Conservation (phyloP, 108 stramenopile species). For the Nitzschia sp. region DNA sequence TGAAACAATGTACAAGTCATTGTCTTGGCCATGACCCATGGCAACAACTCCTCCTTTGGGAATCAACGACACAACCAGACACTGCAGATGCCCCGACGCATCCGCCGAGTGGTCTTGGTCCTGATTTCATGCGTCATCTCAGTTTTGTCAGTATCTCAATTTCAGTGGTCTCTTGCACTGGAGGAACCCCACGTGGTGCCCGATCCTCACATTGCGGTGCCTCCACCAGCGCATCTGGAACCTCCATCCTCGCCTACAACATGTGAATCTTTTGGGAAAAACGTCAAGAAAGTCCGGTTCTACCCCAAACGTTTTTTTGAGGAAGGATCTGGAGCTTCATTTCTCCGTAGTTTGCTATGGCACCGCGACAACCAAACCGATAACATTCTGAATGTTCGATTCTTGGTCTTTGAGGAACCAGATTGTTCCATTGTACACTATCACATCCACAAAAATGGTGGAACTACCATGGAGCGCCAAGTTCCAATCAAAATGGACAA, state of each 20-base stretch:
- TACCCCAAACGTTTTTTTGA: conserved; percentile 9
- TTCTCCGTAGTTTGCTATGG: neutral
- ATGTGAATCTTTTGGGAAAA: neutral
- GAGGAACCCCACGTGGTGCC: too few relatives aligned
- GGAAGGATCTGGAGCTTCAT: conserved; percentile 4
- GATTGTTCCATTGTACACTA: conserved; percentile 8
- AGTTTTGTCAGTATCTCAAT: too few relatives aligned
- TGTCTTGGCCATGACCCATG: too few relatives aligned
- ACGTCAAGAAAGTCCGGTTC: neutral
- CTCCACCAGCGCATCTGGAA: too few relatives aligned
- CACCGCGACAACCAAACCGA: conserved; percentile 7
- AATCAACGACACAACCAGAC: too few relatives aligned
- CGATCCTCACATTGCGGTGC: too few relatives aligned
- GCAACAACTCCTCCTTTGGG: too few relatives aligned
- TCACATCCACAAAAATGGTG: conserved; percentile 18
- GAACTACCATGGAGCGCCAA: conserved; percentile 9
- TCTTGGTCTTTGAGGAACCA: conserved; percentile 3
- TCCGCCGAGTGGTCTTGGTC: too few relatives aligned
- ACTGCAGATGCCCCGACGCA: too few relatives aligned
- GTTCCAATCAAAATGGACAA: conserved; percentile 6
- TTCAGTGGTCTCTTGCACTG: too few relatives aligned
- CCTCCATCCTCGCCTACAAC: neutral
- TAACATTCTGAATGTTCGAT: conserved; percentile 1
- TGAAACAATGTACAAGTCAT: too few relatives aligned
- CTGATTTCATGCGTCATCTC: too few relatives aligned